phyloP scores from a whole-genome alignment of 2,329 filamentous ascomycete genomes.

The Aureobasidium uvarum region DNA sequence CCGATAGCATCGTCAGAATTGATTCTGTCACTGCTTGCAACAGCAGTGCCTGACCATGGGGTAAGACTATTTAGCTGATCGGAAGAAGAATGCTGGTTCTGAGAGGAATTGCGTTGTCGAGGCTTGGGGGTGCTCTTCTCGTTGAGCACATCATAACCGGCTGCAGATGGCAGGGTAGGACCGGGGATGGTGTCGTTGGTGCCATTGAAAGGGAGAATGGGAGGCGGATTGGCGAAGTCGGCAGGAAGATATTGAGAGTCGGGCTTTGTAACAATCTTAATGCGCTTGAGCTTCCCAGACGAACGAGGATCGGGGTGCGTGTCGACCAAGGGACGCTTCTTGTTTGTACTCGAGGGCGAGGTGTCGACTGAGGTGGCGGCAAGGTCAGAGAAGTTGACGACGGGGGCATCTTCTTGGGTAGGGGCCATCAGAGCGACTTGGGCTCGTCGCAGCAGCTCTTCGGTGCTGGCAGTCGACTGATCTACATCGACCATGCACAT shows the following conservation, averaged over 20 bases:
- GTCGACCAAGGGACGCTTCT: constrained; percentile 1
- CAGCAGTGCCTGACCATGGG: constrained; percentile 18
- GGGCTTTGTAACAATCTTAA: constrained; percentile 11
- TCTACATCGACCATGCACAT: constrained; percentile 1
- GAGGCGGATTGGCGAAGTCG: not conserved
- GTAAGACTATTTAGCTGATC: constrained; percentile 12
- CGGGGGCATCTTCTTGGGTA: constrained; percentile 12
- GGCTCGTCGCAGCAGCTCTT: constrained; percentile 11
- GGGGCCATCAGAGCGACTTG: constrained; percentile 23
- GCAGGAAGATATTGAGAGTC: not conserved
- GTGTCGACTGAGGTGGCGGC: constrained; percentile 1
- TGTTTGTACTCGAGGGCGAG: not conserved
- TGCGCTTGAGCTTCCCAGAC: constrained; percentile 26
- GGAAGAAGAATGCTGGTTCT: not conserved
- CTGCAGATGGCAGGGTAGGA: constrained; percentile 9
- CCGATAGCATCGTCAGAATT: constrained; percentile 39
- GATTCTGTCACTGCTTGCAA: constrained; percentile 30
- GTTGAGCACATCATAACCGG: not conserved
- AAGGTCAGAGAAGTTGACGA: constrained; percentile 12
- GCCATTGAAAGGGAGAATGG: constrained; percentile 3
- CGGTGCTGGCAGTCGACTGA: constrained; percentile 14
- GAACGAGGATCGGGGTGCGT: not conserved
- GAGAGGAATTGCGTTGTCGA: not conserved
- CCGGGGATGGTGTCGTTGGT: constrained; percentile 21
- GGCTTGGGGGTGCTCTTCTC: not conserved